Evolutionary conservation across 2,329 filamentous ascomycete genomes (phyloP), one percentile per base, ranked within the genome.

Genomic region (Alternaria sp.): DNA sequence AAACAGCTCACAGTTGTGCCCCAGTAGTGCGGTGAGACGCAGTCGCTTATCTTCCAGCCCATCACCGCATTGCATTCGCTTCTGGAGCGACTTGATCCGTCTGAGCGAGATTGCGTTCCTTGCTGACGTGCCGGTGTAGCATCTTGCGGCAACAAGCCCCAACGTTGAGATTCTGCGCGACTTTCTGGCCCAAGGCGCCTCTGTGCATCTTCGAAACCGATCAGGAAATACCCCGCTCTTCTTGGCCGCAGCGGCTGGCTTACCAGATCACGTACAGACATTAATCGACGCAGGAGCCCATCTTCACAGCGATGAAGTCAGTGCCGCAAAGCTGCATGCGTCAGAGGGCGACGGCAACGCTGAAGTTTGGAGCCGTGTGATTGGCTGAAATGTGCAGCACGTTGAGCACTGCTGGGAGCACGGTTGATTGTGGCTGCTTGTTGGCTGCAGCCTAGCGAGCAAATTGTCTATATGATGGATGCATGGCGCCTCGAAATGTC

Each of bases 161-260:
- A 85, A 86, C 49, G 74, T 87, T 50, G 80, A 85, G 4, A 86
- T 89, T 26, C 79, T 89, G 43, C 83, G 84, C 58, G 84, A 85
- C 75, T 84, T 89, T 51, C 81, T 89, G 5, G 81, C 81, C 9
- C 84, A 86, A 64, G 87, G 87, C 57, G 86, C 84, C 12, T 88
- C 86, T 15, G 87, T 89, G 46, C 87, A 89, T 75, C 78, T 88
- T 26, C 85, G 87, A 58, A 89, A 89, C 74, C 83, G 85, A 63
- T 82, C 82, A 60, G 86, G 86, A 23, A 83, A 86, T 68, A 89
- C 87, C 54, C 87, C 87, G 61, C 81, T 89, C 54, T 89, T 87
- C 75, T 79, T 89, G 56, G 87, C 87, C 4, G 87, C 87, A 53
- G 85, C 85, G 67, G 85, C 85, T 28, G 86, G 87, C 51, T 77